A percentile compares a stretch with the other conserved stretches of the same genome.
phyloP scores from a whole-genome alignment of 2,329 filamentous ascomycete genomes.

The Moelleriella libera region DNA sequence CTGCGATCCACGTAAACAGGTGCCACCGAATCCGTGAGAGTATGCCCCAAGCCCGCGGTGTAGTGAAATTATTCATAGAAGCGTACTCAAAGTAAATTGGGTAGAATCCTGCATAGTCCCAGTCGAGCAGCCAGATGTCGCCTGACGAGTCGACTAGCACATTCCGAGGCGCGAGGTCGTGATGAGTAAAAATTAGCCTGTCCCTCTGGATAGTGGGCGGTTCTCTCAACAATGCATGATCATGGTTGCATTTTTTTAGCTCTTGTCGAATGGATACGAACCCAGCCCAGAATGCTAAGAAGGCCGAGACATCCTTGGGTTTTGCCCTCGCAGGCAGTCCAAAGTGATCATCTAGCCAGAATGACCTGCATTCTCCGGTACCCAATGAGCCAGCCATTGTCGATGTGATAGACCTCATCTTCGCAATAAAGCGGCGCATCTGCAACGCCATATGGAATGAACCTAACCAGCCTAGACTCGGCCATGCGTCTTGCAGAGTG shows the following conservation, averaged over 20 bases:
- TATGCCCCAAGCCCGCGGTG: too few species aligned
- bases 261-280: not conserved
- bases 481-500: not conserved
- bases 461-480: not conserved
- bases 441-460: not conserved
- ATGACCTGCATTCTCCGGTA: not conserved
- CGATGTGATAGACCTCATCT: not conserved
- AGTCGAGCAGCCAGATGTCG: constrained; percentile 7
- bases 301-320: not conserved
- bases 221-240: not conserved
- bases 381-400: not conserved
- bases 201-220: not conserved
- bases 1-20: too few species aligned
- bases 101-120: constrained; percentile 8
- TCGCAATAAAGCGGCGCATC: not conserved
- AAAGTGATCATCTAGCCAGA: not conserved
- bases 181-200: not conserved
- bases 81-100: constrained; percentile 7
- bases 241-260: not conserved
- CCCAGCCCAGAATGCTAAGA: not conserved
- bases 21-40: too few species aligned
- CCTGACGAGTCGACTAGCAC: constrained; percentile 4
- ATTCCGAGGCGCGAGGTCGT: constrained; percentile 7
- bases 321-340: not conserved
- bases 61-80: constrained; percentile 8